Conservation (phyloP, 2,329 filamentous ascomycete species). For the Phaeosphaeriaceae sp. region DNA sequence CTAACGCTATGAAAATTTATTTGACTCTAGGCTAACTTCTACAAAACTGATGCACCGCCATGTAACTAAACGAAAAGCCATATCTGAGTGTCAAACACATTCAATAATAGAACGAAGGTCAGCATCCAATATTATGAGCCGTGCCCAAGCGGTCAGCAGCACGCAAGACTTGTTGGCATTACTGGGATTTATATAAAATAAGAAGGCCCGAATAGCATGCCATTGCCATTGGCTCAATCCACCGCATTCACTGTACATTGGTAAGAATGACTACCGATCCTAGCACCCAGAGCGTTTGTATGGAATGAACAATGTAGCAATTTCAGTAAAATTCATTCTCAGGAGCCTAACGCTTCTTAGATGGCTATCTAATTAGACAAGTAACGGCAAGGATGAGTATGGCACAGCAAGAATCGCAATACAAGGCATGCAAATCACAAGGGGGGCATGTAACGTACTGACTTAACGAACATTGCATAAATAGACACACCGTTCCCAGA, state of each 20-base stretch:
- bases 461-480: neutral
- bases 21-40: too few relatives aligned
- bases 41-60: too few relatives aligned
- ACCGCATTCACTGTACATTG: neutral
- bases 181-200: too few relatives aligned
- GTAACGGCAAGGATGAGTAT: neutral
- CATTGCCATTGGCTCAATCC: neutral
- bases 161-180: too few relatives aligned
- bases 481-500: neutral
- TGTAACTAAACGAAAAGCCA: too few relatives aligned
- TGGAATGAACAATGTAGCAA: neutral
- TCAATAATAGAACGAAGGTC: too few relatives aligned
- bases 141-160: too few relatives aligned
- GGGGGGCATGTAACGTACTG: too few relatives aligned
- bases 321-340: neutral
- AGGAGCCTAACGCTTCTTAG: neutral
- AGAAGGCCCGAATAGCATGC: neutral
- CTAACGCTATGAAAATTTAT: too few relatives aligned
- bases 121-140: too few relatives aligned
- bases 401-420: neutral
- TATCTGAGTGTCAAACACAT: too few relatives aligned
- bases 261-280: neutral
- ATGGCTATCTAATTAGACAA: neutral
- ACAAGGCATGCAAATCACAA: neutral
- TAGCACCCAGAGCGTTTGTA: neutral